Percentiles rank a stretch among this genome's conserved stretches.
phyloP scores from a whole-genome alignment of 768 basidiomycete genomes.

The Rhizopogon vulgaris region DNA sequence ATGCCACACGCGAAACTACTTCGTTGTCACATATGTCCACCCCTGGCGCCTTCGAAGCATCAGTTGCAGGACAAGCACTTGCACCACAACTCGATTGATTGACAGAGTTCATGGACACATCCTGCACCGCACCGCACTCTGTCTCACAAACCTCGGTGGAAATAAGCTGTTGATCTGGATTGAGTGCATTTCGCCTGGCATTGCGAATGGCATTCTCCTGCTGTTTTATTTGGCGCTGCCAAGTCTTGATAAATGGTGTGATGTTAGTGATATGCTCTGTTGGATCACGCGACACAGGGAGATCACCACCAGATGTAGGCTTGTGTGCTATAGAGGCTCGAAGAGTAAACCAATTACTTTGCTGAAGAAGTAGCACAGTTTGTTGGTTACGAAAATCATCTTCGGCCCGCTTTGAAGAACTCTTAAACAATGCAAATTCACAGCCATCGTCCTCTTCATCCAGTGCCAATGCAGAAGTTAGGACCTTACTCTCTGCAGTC shows the following conservation, averaged over 20 bases:
- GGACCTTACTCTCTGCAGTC: neutral
- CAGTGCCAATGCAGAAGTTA: no score
- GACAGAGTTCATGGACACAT: no score
- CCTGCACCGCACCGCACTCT: neutral
- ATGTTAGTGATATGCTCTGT: neutral
- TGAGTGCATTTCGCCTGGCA: neutral
- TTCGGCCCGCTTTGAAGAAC: neutral
- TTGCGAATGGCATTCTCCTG: neutral
- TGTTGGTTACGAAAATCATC: neutral
- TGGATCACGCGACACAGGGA: neutral
- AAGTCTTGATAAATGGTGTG: neutral
- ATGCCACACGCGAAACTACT: neutral
- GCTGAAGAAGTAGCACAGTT: neutral
- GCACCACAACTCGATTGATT: no score
- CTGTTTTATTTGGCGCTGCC: neutral
- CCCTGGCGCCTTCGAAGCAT: neutral
- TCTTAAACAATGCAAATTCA: no score
- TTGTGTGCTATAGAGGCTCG: neutral
- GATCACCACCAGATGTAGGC: neutral
- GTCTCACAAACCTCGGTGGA: neutral
- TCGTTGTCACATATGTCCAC: neutral
- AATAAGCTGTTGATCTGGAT: neutral
- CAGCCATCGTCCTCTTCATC: no score
- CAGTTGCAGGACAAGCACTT: no score
- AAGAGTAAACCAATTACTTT: conserved; percentile 1